Evolutionary conservation across 106 monocot genomes (phyloP).

Genomic region (Gastrodia elata): DNA sequence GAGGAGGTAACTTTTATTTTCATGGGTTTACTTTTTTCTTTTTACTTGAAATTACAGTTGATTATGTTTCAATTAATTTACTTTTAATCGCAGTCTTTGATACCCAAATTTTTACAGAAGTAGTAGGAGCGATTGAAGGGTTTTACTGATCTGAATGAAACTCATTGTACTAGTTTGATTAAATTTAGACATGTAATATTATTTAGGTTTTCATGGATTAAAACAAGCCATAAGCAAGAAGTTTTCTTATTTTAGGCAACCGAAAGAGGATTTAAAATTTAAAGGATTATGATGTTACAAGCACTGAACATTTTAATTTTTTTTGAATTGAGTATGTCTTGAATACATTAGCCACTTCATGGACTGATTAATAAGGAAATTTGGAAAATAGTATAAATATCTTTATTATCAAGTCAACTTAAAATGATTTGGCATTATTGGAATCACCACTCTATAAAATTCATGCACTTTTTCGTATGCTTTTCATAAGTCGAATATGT

Average conservation of each 20-base stretch:
- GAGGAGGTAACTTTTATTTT: conserved; percentile 47
- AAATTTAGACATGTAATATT: background rate
- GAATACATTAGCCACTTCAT: too few species aligned
- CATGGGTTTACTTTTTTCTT: conserved; percentile 1
- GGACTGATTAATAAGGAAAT: too few species aligned
- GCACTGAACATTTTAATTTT: too few species aligned
- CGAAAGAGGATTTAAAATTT: background rate
- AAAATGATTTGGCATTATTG: too few species aligned
- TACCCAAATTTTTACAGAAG: background rate
- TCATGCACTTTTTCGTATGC: too few species aligned
- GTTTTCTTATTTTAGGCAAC: background rate
- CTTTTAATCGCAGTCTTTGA: too few species aligned
- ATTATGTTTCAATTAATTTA: too few species aligned
- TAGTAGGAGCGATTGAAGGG: background rate
- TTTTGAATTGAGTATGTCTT: too few species aligned
- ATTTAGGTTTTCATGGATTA: background rate
- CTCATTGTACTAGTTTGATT: background rate
- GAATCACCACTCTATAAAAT: too few species aligned
- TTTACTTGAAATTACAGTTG: background rate
- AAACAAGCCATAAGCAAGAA: background rate
- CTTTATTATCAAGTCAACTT: too few species aligned
- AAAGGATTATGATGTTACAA: background rate
- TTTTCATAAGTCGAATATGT: too few species aligned
- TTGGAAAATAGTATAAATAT: too few species aligned
- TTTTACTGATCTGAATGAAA: background rate